These are phyloP conservation scores for Danielozyma ontarioensis DNA, from an alignment of 805 yeast species.

Conservation along the genomic window DNA sequence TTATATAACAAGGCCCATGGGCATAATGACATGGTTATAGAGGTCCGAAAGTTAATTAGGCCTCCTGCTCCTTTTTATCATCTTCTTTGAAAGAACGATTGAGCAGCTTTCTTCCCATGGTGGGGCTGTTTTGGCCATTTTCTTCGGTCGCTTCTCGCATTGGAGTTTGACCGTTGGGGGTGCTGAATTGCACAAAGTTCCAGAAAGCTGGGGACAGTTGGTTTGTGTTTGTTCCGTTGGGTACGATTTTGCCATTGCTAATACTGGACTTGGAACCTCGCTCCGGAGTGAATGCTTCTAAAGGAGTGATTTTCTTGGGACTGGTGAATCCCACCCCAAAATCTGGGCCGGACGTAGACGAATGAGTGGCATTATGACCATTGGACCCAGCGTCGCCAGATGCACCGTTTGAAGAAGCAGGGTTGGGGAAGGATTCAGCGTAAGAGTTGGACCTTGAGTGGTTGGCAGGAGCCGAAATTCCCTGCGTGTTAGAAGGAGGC, in stretches of 20 bases:
- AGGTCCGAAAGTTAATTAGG: no score
- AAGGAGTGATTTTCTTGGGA: constrained; percentile 37
- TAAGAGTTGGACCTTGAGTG: constrained; percentile 28
- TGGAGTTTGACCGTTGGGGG: constrained; percentile 42
- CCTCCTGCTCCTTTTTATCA: constrained; percentile 1
- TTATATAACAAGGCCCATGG: no score
- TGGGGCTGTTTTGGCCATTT: constrained; percentile 36
- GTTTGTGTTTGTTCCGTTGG: constrained; percentile 33
- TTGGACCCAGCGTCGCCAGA: constrained; percentile 12
- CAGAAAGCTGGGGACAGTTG: constrained; percentile 86
- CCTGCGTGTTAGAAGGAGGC: constrained; percentile 14
- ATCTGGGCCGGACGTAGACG: no score
- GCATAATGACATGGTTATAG: no score
- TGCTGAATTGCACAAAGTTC: constrained; percentile 79
- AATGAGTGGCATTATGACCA: constrained; percentile 23
- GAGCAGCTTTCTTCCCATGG: constrained; percentile 22
- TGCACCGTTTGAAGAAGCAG: constrained; percentile 3
- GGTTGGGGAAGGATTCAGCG: constrained; percentile 3
- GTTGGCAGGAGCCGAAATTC: constrained; percentile 14
- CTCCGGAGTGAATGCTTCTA: constrained; percentile 43
- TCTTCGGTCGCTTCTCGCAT: constrained; percentile 34
- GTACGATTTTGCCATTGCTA: constrained; percentile 19
- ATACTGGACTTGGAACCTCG: constrained; percentile 29
- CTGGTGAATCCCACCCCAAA: constrained; percentile 34
- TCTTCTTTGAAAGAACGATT: constrained; percentile 2